These are phyloP conservation scores for Picochlorum sp. DNA, from an alignment of 139 green algal genomes.

Conservation along the genomic window DNA sequence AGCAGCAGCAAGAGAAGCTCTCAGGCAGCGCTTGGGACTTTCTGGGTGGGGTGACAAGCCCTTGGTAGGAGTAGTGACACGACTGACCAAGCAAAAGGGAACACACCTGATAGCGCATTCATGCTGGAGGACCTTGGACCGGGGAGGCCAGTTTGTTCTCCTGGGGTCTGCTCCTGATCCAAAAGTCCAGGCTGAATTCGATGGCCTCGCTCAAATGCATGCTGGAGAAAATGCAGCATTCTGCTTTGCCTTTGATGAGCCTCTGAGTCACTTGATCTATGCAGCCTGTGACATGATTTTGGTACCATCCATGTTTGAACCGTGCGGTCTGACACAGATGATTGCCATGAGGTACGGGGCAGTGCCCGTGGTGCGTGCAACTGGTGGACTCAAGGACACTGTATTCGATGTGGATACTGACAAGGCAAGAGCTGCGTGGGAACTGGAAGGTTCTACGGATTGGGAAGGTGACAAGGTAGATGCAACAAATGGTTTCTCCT, in stretches of 20 bases:
- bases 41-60: slow-evolving; percentile 60
- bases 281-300: slow-evolving; percentile 82
- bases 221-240: slow-evolving; percentile 48
- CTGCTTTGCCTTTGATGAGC: slow-evolving; percentile 73
- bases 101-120: slow-evolving; percentile 98
- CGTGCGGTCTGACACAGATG: slow-evolving; percentile 84
- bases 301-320: slow-evolving; percentile 95
- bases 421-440: slow-evolving; percentile 69
- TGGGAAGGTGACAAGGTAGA: slow-evolving; percentile 53
- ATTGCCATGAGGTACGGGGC: slow-evolving; percentile 89
- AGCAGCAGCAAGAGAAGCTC: slow-evolving; percentile 44
- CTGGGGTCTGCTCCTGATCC: slow-evolving; percentile 86
- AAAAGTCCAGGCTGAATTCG: slow-evolving; percentile 49
- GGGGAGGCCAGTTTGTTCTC: slow-evolving; percentile 92
- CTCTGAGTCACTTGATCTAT: slow-evolving; percentile 75
- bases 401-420: slow-evolving; percentile 49
- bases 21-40: slow-evolving; percentile 55
- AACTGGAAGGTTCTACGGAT: slow-evolving; percentile 63
- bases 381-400: slow-evolving; percentile 83
- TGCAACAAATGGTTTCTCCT: slow-evolving; percentile 74
- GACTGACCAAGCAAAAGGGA: slow-evolving; percentile 86
- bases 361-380: slow-evolving; percentile 83
- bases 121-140: slow-evolving; percentile 75
- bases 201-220: slow-evolving; percentile 21
- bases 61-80: slow-evolving; percentile 65